Conservation (phyloP, 495 filamentous ascomycete genomes). For the Thozetella sp. region DNA sequence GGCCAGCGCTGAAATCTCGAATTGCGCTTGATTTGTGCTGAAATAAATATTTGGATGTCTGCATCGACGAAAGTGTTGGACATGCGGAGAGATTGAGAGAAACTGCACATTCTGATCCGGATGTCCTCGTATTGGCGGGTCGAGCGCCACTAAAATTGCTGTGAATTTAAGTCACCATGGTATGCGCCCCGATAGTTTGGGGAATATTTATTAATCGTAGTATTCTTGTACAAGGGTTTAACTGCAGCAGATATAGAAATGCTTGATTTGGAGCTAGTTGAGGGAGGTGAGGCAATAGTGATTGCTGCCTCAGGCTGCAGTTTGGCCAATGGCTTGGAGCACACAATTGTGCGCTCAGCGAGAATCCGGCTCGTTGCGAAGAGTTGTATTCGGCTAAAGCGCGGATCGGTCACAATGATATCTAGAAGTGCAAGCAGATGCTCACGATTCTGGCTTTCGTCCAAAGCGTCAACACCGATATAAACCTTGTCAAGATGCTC, state of each 20-base stretch:
- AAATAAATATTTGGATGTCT: constrained; percentile 34
- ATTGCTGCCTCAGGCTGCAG: too few species aligned
- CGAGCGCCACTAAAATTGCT: too few species aligned
- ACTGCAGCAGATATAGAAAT: too few species aligned
- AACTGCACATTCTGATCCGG: constrained; percentile 10
- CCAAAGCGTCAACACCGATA: constrained; percentile 32
- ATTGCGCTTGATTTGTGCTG: constrained; percentile 13
- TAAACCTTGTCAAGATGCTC: constrained; percentile 14
- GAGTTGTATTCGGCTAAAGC: constrained; percentile 34
- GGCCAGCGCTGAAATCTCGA: constrained; percentile 20
- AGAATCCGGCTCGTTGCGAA: constrained; percentile 45
- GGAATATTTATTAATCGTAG: too few species aligned
- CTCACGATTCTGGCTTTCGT: constrained; percentile 24
- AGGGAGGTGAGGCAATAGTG: too few species aligned
- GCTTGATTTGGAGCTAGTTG: too few species aligned
- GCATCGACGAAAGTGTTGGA: constrained; percentile 25
- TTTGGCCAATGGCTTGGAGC: too few species aligned
- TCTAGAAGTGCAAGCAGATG: constrained; percentile 17
- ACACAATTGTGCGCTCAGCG: too few species aligned
- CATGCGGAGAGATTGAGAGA: constrained; percentile 29
- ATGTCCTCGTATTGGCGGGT: constrained; percentile 42
- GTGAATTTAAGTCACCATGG: too few species aligned
- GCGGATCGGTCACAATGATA: constrained; percentile 21
- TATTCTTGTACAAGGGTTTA: too few species aligned
- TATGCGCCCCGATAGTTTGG: too few species aligned